Evolutionary conservation across 2,329 filamentous ascomycete genomes (phyloP).

Genomic region (Neocucurbitaria cava): DNA sequence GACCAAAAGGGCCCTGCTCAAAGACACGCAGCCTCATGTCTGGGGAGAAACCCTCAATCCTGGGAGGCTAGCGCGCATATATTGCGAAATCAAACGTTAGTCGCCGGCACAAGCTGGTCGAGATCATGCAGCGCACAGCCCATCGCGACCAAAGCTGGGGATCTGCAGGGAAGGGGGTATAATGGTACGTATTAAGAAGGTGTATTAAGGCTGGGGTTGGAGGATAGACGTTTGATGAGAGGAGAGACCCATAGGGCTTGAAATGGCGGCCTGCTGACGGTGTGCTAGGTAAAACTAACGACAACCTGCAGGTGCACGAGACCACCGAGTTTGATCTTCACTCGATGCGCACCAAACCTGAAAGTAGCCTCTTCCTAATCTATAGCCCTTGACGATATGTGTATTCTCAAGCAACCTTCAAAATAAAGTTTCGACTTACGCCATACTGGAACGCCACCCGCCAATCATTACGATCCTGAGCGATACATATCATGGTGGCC

Average conservation of each 20-base stretch:
- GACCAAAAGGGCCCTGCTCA: constrained; percentile 10
- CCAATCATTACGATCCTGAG: neutral
- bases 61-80: constrained; percentile 8
- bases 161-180: constrained; percentile 15
- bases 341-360: neutral
- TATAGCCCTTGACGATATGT: neutral
- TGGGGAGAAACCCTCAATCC: constrained; percentile 11
- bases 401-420: neutral
- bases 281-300: neutral
- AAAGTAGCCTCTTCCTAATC: neutral
- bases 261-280: constrained; percentile 5
- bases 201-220: neutral
- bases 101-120: constrained; percentile 16
- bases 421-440: neutral
- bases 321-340: neutral
- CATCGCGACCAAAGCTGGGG: constrained; percentile 20
- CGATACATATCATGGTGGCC: constrained; percentile 14
- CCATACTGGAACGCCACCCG: neutral
- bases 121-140: constrained; percentile 25
- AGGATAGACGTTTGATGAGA: constrained; percentile 2
- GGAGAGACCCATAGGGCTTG: neutral
- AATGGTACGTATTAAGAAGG: constrained; percentile 7
- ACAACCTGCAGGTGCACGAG: constrained; percentile 4
- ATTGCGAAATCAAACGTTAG: constrained; percentile 14
- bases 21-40: constrained; percentile 16